Base-by-base conservation (phyloP, 73 alveolate species). In the Paraurostyla sp. region DNA sequence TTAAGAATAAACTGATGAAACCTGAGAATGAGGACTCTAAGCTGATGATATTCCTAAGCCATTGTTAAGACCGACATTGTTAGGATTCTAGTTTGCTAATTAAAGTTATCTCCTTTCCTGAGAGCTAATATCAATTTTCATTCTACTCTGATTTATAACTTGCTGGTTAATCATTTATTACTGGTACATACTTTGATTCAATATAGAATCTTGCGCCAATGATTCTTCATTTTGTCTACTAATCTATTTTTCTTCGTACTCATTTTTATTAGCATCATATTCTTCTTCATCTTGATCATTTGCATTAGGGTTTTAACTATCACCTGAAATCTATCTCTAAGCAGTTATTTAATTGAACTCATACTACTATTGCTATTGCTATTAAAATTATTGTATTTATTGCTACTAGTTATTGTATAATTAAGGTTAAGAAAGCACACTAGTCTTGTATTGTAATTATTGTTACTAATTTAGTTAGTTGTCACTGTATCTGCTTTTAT, bases 111-210 rank as follows among this genome's bases (percentile, higher is more conserved):
- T 52, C 9, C 69, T 6, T 13, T 52, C 69, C 23, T 52, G 30
- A 4, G 69, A 52, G 23, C 69, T 62, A 16, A 62, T 62, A 62
- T 62, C 80, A 32, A 62, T 62, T 50, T 62, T 62, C 80, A 62
- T 62, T 62, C 80, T 62, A 32, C 51, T 62, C 27, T 62, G 32
- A 22, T 62, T 29, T 27, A 32, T 50, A 4, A 62, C 6, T 32
- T 62, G 15, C 27, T 62, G 18, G 46, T 6, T 62, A n/a, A 32
- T 62, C 25, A 25, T n/a, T 3, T 15, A 29, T 4, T n/a, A 13
- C 9, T 62, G 16, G 30, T 32, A 62, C 51, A 4, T 27, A 11
- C 46, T 62, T 32, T 62, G 51, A 32, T 62, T 29, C 51, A 32
- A 16, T 4, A 62, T 32, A 23, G 80, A 62, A 23, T 36, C 80